phyloP scores from a whole-genome alignment of 208 protist species.

The Acanthamoeba castellanii region DNA sequence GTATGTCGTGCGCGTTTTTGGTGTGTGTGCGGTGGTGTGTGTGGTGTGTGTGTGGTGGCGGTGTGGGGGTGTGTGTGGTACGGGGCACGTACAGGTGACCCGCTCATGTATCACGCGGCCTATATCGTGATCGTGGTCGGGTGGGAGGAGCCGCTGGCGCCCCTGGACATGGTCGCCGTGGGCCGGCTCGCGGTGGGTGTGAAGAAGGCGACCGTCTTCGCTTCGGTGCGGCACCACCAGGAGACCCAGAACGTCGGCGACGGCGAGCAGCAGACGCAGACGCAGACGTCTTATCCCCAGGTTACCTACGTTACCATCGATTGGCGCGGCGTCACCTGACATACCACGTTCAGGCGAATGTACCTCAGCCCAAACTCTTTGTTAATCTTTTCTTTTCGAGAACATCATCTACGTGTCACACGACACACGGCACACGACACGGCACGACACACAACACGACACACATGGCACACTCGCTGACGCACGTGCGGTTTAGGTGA shows the following conservation, averaged over 20 bases:
- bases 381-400: background rate
- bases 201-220: constrained; percentile 61
- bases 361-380: background rate
- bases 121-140: constrained; percentile 39
- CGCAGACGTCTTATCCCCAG: background rate
- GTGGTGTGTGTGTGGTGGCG: too few species aligned
- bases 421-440: too few species aligned
- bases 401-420: too few species aligned
- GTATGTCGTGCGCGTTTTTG: background rate
- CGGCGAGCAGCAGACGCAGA: background rate
- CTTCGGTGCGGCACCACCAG: background rate
- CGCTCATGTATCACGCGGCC: constrained; percentile 27
- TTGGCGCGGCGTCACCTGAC: constrained; percentile 60
- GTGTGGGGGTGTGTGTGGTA: too few species aligned
- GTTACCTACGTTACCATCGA: constrained; percentile 56
- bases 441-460: too few species aligned
- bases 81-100: background rate
- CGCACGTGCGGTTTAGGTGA: too few species aligned
- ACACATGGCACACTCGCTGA: too few species aligned
- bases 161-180: constrained; percentile 20
- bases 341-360: background rate
- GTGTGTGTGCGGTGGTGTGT: too few species aligned
- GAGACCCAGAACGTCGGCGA: background rate
- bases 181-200: constrained; percentile 35
- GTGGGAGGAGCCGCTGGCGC: constrained; percentile 24